Percentiles rank a stretch among this genome's conserved stretches.
These are phyloP conservation scores for Aspergillus novoparasiticus DNA, from an alignment of 2,329 filamentous ascomycete species.

Conservation along the genomic window DNA sequence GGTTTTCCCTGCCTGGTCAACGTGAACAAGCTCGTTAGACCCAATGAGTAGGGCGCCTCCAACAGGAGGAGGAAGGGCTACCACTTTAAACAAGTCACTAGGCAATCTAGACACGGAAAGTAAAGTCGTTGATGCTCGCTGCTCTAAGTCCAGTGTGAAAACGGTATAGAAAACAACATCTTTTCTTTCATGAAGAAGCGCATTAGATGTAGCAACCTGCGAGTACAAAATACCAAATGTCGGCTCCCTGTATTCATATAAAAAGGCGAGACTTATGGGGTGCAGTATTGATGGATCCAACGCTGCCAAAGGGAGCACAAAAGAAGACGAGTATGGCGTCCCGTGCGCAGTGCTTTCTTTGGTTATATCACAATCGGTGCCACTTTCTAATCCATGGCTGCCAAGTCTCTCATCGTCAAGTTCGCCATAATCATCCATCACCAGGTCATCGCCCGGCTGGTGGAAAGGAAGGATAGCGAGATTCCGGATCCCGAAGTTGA, in stretches of 20 bases:
- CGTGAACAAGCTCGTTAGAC: slow-evolving; percentile 86
- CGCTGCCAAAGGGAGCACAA: slow-evolving; percentile 86
- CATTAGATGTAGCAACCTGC: slow-evolving; percentile 69
- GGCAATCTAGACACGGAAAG: slow-evolving; percentile 83
- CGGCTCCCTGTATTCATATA: slow-evolving; percentile 96
- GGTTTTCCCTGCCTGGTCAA: slow-evolving; percentile 92
- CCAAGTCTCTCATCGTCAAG: slow-evolving; percentile 67
- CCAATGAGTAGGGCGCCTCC: slow-evolving; percentile 87
- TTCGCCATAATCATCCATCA: slow-evolving; percentile 89
- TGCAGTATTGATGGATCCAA: slow-evolving; percentile 86
- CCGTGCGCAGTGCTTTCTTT: slow-evolving; percentile 42
- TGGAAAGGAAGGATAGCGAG: slow-evolving; percentile 93
- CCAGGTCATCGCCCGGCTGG: slow-evolving; percentile 81
- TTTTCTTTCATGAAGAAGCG: slow-evolving; percentile 73
- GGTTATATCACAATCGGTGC: slow-evolving; percentile 28
- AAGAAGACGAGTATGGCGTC: slow-evolving; percentile 85
- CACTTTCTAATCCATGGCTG: slow-evolving; percentile 40
- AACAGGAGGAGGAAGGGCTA: slow-evolving; percentile 81
- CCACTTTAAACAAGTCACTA: slow-evolving; percentile 79
- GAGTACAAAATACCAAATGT: slow-evolving; percentile 94
- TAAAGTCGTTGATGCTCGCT: slow-evolving; percentile 89
- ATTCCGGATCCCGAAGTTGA: slow-evolving; percentile 87
- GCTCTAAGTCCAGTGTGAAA: slow-evolving; percentile 91
- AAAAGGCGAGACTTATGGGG: slow-evolving; percentile 86
- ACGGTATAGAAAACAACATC: slow-evolving; percentile 90